Evolutionary conservation across 2,329 filamentous ascomycete genomes (phyloP).

Genomic region (Lithohypha guttulata): DNA sequence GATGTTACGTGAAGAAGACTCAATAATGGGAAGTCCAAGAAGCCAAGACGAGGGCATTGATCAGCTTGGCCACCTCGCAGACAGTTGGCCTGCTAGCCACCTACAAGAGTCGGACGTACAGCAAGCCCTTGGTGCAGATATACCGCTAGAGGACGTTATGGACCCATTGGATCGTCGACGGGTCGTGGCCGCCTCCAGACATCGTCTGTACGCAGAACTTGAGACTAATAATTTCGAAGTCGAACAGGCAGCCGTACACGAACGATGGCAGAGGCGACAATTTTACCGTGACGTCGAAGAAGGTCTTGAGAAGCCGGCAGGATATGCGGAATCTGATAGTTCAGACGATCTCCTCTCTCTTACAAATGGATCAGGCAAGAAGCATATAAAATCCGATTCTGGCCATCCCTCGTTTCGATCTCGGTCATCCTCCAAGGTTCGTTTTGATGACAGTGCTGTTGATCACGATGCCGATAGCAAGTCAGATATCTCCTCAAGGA

Average conservation of each 20-base stretch:
- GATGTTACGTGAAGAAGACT: slow-evolving; percentile 9
- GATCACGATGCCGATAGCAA: slow-evolving; percentile 57
- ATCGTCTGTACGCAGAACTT: slow-evolving; percentile 31
- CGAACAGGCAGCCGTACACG: slow-evolving; percentile 42
- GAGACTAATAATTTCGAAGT: slow-evolving; percentile 27
- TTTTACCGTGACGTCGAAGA: slow-evolving; percentile 85
- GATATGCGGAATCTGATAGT: slow-evolving; percentile 41
- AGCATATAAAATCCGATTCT: too few species aligned
- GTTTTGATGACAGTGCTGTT: slow-evolving; percentile 60
- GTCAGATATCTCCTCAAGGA: slow-evolving; percentile 64
- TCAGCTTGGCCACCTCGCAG: slow-evolving; percentile 17
- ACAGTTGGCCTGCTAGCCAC: slow-evolving; percentile 12
- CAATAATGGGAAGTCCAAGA: neutral
- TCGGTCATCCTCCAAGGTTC: slow-evolving; percentile 67
- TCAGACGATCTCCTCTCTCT: slow-evolving; percentile 22
- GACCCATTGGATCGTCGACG: slow-evolving; percentile 33
- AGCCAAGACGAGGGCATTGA: slow-evolving; percentile 13
- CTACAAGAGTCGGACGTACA: slow-evolving; percentile 28
- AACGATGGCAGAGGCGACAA: slow-evolving; percentile 64
- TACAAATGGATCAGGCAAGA: slow-evolving; percentile 9
- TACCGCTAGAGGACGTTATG: slow-evolving; percentile 33
- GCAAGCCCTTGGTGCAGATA: slow-evolving; percentile 31
- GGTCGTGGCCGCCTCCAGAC: slow-evolving; percentile 29
- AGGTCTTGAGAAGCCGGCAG: slow-evolving; percentile 53
- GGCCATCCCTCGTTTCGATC: slow-evolving; percentile 44